These are phyloP conservation scores for Monilinia polystroma DNA, from an alignment of 2,329 filamentous ascomycete genomes.

Conservation along the genomic window DNA sequence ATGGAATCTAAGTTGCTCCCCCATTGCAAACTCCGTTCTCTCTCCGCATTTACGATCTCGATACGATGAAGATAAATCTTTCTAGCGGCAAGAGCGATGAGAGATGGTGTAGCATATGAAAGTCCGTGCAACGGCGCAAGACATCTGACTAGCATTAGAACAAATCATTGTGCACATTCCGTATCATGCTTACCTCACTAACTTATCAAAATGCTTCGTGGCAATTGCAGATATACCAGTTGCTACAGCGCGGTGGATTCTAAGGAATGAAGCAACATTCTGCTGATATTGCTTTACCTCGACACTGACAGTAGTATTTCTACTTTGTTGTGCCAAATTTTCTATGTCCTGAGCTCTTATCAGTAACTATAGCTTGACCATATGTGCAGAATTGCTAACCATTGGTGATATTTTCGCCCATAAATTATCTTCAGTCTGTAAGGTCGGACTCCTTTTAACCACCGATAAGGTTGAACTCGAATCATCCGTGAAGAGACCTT, in stretches of 20 bases:
- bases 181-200: conserved; percentile 54
- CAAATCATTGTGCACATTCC: neutral
- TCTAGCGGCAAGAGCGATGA: conserved; percentile 76
- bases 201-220: conserved; percentile 71
- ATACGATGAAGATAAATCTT: conserved; percentile 91
- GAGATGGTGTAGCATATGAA: conserved; percentile 77
- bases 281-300: conserved; percentile 82
- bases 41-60: conserved; percentile 62
- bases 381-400: conserved; percentile 26
- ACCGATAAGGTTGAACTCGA: conserved; percentile 39
- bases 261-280: conserved; percentile 83
- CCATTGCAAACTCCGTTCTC: conserved; percentile 90
- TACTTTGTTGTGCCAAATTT: conserved; percentile 49
- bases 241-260: conserved; percentile 80
- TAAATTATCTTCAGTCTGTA: conserved; percentile 25
- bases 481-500: conserved; percentile 52
- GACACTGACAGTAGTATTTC: conserved; percentile 63
- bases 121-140: conserved; percentile 80
- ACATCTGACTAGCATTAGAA: conserved; percentile 45
- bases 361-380: conserved; percentile 20
- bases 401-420: conserved; percentile 35
- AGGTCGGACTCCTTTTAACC: conserved; percentile 35
- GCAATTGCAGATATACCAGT: conserved; percentile 75
- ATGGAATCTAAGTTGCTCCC: conserved; percentile 76
- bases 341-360: conserved; percentile 36